Conservation (phyloP, 2,329 filamentous ascomycete species). For the Ceratocystis alfenasii region DNA sequence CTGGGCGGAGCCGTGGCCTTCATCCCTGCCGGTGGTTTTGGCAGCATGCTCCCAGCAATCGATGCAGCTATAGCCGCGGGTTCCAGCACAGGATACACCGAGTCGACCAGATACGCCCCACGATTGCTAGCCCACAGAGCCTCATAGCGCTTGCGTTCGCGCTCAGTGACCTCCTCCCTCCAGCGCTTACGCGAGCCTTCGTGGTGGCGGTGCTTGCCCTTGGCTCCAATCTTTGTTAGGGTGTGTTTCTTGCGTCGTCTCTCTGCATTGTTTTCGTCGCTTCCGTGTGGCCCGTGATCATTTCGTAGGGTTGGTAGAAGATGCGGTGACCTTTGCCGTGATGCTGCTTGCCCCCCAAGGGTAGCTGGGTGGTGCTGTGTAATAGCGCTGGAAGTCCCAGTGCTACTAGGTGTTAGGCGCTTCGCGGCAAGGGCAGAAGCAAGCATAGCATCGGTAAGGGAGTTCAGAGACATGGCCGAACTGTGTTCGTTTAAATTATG, state of each 20-base stretch:
- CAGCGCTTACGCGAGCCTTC: slow-evolving; percentile 65
- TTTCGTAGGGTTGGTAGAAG: slow-evolving; percentile 26
- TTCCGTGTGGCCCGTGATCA: not conserved
- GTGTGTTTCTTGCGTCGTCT: slow-evolving; percentile 37
- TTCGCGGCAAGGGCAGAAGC: slow-evolving; percentile 61
- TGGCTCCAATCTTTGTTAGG: slow-evolving; percentile 36
- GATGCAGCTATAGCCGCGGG: slow-evolving; percentile 8
- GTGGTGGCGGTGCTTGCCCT: slow-evolving; percentile 55
- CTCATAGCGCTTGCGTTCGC: slow-evolving; percentile 70
- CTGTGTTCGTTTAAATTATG: not conserved
- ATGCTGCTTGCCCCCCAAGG: slow-evolving; percentile 26
- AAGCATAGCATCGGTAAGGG: slow-evolving; percentile 61
- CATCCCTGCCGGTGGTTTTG: not conserved
- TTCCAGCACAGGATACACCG: slow-evolving; percentile 18
- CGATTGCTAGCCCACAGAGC: slow-evolving; percentile 76
- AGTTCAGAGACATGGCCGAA: slow-evolving; percentile 43
- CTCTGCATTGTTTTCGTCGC: slow-evolving; percentile 43
- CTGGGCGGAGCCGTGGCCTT: not conserved
- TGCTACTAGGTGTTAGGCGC: slow-evolving; percentile 36
- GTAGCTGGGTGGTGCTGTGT: slow-evolving; percentile 24
- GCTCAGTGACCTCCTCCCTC: slow-evolving; percentile 60
- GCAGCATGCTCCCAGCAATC: not conserved
- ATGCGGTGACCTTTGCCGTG: slow-evolving; percentile 26
- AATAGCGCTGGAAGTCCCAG: slow-evolving; percentile 30
- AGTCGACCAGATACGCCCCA: slow-evolving; percentile 38